phyloP scores from a whole-genome alignment of 2,329 filamentous ascomycete genomes.

The Paraphaeosphaeria minitans region DNA sequence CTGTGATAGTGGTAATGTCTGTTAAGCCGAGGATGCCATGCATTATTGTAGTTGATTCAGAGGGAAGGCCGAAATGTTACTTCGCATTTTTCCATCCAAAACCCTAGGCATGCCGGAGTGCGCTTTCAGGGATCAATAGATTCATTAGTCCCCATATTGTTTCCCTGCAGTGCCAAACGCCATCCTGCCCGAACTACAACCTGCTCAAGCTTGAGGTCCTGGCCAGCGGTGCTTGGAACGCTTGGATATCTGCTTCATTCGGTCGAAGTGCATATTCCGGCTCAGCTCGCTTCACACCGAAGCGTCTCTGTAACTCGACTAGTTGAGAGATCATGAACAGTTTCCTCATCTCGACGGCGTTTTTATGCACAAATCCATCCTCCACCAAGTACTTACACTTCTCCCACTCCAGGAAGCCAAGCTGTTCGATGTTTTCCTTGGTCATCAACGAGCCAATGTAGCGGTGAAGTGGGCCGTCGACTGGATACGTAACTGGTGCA shows the following conservation, averaged over 20 bases:
- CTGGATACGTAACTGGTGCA: constrained; percentile 52
- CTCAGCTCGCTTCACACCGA: constrained; percentile 2
- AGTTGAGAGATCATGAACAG: constrained; percentile 1
- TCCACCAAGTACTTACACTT: constrained; percentile 5
- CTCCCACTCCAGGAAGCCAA: constrained; percentile 44
- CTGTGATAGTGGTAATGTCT: no score
- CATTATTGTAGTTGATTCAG: no score
- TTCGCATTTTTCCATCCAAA: no score
- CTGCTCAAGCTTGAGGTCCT: background rate
- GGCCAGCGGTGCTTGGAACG: background rate
- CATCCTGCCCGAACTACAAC: background rate
- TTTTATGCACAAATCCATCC: constrained; percentile 1
- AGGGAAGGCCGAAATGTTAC: no score
- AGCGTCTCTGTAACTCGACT: constrained; percentile 1
- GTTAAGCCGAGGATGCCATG: no score
- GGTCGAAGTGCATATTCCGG: background rate
- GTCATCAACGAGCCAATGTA: constrained; percentile 36
- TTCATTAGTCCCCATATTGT: no score
- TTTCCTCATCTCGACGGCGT: constrained; percentile 1
- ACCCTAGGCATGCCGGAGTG: no score
- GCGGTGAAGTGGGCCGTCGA: constrained; percentile 52
- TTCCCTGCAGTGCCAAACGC: background rate
- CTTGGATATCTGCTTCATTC: background rate
- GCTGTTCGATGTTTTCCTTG: constrained; percentile 30
- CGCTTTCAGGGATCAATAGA: no score